A percentile compares a stretch with the other conserved stretches of the same genome.
These are phyloP conservation scores for Carpinus fangiana DNA, from an alignment of 306 rosid genomes.

Conservation along the genomic window DNA sequence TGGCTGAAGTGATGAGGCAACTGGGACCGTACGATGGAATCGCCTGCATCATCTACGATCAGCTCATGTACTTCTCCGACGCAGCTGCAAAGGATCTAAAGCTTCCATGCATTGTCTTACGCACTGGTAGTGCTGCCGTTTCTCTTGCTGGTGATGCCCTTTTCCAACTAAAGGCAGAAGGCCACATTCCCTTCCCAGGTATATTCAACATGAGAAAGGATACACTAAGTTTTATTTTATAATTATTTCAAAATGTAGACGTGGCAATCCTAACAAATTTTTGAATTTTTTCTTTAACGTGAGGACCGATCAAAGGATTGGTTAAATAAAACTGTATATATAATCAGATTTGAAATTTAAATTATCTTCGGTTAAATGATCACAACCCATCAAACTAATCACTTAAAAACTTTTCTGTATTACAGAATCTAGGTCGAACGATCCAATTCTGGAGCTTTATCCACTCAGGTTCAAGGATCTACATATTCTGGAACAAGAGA, in stretches of 20 bases:
- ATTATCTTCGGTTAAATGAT: no score
- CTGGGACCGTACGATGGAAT: conserved; percentile 20
- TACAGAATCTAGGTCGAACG: neutral
- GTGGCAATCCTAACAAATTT: no score
- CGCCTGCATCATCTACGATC: conserved; percentile 42
- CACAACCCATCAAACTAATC: neutral
- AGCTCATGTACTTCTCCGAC: conserved; percentile 23
- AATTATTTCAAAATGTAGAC: no score
- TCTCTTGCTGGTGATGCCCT: conserved; percentile 26
- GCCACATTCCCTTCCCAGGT: conserved; percentile 43
- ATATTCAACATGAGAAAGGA: neutral
- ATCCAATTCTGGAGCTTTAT: conserved; percentile 37
- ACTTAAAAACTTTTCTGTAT: no score
- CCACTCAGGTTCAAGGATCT: conserved; percentile 58
- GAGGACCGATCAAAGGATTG: no score
- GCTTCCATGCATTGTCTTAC: conserved; percentile 31
- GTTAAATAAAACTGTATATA: no score
- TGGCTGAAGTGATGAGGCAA: conserved; percentile 11
- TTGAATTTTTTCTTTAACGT: no score
- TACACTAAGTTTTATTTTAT: no score
- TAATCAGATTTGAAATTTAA: no score
- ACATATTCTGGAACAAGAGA: conserved; percentile 2
- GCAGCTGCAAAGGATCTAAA: conserved; percentile 31
- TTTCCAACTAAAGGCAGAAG: conserved; percentile 21
- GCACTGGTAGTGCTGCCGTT: conserved; percentile 32